phyloP scores from a whole-genome alignment of 441 rosid species.

The Kokia cookei region DNA sequence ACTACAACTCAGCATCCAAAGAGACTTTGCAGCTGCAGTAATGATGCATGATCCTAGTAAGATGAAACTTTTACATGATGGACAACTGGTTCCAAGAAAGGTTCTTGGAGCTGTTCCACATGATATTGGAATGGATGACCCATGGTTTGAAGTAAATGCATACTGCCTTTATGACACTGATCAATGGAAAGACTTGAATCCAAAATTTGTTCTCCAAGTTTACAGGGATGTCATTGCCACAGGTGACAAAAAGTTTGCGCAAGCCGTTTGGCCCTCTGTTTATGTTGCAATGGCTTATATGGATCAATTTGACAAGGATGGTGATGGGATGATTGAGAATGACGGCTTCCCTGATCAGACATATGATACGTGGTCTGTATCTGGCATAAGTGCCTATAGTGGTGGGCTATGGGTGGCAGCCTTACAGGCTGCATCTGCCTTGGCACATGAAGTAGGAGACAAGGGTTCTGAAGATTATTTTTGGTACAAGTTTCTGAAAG shows the following conservation, averaged over 20 bases:
- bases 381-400: conserved; percentile 84
- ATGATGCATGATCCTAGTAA: conserved; percentile 83
- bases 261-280: conserved; percentile 88
- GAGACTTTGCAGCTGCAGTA: conserved; percentile 93
- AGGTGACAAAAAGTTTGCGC: conserved; percentile 71
- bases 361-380: conserved; percentile 87
- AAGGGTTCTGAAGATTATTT: conserved; percentile 64
- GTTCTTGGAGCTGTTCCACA: conserved; percentile 97
- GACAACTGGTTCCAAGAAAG: conserved; percentile 59
- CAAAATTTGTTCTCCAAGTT: conserved; percentile 90
- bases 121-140: conserved; percentile 74
- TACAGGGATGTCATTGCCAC: conserved; percentile 84
- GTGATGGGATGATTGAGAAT: conserved; percentile 93
- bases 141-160: conserved; percentile 90
- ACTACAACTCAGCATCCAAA: conserved; percentile 80
- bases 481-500: conserved; percentile 80
- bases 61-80: conserved; percentile 52
- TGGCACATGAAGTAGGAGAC: conserved; percentile 75
- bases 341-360: conserved; percentile 98
- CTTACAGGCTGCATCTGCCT: conserved; percentile 88
- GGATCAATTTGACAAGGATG: conserved; percentile 89
- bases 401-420: conserved; percentile 97
- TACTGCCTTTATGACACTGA: conserved; percentile 64
- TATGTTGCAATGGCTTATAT: conserved; percentile 86
- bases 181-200: conserved; percentile 90